Percentiles rank a stretch among this genome's conserved stretches.
These are phyloP conservation scores for Fusarium decemcellulare DNA, from an alignment of 2,329 filamentous ascomycete genomes.

Conservation along the genomic window DNA sequence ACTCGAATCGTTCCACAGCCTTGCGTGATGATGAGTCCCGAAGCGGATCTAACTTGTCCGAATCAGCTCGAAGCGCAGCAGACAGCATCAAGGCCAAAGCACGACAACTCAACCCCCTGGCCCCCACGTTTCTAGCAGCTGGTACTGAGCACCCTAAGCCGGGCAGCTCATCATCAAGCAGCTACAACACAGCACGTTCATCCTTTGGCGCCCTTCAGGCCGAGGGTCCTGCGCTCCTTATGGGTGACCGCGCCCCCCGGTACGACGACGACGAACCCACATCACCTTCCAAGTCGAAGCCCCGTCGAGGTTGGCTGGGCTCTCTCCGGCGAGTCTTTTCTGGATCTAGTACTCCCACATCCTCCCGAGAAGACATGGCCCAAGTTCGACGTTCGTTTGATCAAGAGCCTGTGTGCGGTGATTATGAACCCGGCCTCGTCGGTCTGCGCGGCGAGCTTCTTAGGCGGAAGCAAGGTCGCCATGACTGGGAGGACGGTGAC, in stretches of 20 bases:
- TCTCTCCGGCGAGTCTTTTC: constrained; percentile 75
- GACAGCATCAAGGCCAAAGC: constrained; percentile 56
- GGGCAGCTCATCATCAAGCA: constrained; percentile 59
- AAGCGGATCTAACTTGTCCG: constrained; percentile 70
- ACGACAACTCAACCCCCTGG: constrained; percentile 52
- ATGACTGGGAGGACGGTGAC: constrained; percentile 64
- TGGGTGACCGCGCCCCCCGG: constrained; percentile 48
- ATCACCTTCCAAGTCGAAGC: constrained; percentile 71
- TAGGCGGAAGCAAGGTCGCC: constrained; percentile 68
- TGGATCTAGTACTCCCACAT: constrained; percentile 54
- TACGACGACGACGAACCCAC: constrained; percentile 60
- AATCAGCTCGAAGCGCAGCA: constrained; percentile 63
- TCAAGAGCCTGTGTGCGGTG: constrained; percentile 52
- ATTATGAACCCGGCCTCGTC: constrained; percentile 61
- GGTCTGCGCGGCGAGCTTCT: constrained; percentile 65
- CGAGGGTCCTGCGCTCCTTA: constrained; percentile 65
- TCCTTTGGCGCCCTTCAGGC: constrained; percentile 67
- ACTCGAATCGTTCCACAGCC: constrained; percentile 54
- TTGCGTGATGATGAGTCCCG: constrained; percentile 63
- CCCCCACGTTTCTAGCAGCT: constrained; percentile 44
- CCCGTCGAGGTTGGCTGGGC: constrained; percentile 75
- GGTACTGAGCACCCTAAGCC: constrained; percentile 51
- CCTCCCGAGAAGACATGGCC: constrained; percentile 47
- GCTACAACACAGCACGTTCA: constrained; percentile 68
- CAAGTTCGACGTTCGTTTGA: constrained; percentile 51